A percentile compares a stretch with the other conserved stretches of the same genome.
These are phyloP conservation scores for Mucor mucedo DNA, from an alignment of 371 early-diverging fungal genomes.

Conservation along the genomic window DNA sequence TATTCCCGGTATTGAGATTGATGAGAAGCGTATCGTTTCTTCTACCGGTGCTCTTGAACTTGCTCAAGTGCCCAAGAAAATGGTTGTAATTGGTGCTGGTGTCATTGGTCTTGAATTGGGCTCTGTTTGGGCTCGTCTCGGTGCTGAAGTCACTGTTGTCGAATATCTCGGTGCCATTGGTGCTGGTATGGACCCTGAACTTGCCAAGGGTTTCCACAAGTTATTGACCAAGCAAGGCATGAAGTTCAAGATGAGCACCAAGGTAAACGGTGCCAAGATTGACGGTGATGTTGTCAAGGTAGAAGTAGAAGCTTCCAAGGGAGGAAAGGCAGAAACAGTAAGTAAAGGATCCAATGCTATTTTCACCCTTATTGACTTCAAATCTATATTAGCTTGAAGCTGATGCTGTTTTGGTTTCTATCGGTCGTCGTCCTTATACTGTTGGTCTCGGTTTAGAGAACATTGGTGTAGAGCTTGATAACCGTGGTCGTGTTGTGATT, in stretches of 20 bases:
- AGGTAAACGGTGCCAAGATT: slow-evolving; percentile 88
- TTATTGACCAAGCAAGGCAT: slow-evolving; percentile 93
- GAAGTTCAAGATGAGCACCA: slow-evolving; percentile 97
- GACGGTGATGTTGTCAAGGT: slow-evolving; percentile 87
- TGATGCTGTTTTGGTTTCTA: slow-evolving; percentile 92
- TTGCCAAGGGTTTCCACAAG: slow-evolving; percentile 93
- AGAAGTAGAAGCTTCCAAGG: slow-evolving; percentile 90
- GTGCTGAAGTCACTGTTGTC: slow-evolving; percentile 95
- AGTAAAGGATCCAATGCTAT: slow-evolving; percentile 27
- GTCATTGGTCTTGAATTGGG: slow-evolving; percentile 98
- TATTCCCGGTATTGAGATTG: slow-evolving; percentile 93
- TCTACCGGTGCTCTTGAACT: slow-evolving; percentile 97
- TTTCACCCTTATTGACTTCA: too few relatives aligned
- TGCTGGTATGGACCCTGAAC: slow-evolving; percentile 96
- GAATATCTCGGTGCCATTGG: slow-evolving; percentile 95
- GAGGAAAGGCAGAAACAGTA: slow-evolving; percentile 78
- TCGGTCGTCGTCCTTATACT: slow-evolving; percentile 96
- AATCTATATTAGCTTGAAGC: slow-evolving; percentile 70
- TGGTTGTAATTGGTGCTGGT: slow-evolving; percentile 98
- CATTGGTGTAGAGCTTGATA: slow-evolving; percentile 87
- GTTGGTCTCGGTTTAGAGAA: slow-evolving; percentile 90
- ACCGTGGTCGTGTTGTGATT: slow-evolving; percentile 88
- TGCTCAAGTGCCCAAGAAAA: slow-evolving; percentile 92
- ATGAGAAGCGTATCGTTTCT: slow-evolving; percentile 95
- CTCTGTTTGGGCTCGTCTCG: slow-evolving; percentile 96